These are phyloP conservation scores for Tillandsia leiboldiana DNA, from an alignment of 176 grass and related monocot species.

Conservation along the genomic window DNA sequence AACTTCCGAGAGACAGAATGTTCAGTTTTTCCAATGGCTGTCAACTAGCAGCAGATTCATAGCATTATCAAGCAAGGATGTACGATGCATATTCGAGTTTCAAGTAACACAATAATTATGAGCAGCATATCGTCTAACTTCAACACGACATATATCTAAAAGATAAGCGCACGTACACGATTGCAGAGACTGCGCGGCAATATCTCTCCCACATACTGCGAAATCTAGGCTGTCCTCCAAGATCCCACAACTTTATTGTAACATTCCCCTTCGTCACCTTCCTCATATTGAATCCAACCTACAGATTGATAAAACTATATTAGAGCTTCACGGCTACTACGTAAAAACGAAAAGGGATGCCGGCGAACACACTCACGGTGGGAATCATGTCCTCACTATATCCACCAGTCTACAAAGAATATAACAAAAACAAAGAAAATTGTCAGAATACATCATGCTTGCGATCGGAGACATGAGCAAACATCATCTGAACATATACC, in stretches of 20 bases:
- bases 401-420: slow-evolving; percentile 65
- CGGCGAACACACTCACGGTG: slow-evolving; percentile 24
- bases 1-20: no score
- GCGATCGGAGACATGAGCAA: slow-evolving; percentile 3
- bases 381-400: slow-evolving; percentile 99
- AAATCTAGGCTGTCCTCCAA: slow-evolving; percentile 95
- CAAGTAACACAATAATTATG: no score
- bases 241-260: slow-evolving; percentile 99
- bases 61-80: no score
- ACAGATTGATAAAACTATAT: background rate
- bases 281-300: slow-evolving; percentile 97
- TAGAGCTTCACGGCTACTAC: background rate
- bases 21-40: no score
- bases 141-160: background rate
- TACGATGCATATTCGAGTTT: no score
- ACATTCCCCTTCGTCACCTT: slow-evolving; percentile 98
- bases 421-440: slow-evolving; percentile 4
- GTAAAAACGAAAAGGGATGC: slow-evolving; percentile 4
- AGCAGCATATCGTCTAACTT: no score
- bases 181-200: slow-evolving; percentile 94
- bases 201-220: slow-evolving; percentile 99
- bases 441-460: background rate
- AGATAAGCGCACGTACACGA: slow-evolving; percentile 62
- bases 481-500: slow-evolving; percentile 46
- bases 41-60: no score